phyloP scores from a whole-genome alignment of 345 rosid species.

The Erysimum cheiranthoides region DNA sequence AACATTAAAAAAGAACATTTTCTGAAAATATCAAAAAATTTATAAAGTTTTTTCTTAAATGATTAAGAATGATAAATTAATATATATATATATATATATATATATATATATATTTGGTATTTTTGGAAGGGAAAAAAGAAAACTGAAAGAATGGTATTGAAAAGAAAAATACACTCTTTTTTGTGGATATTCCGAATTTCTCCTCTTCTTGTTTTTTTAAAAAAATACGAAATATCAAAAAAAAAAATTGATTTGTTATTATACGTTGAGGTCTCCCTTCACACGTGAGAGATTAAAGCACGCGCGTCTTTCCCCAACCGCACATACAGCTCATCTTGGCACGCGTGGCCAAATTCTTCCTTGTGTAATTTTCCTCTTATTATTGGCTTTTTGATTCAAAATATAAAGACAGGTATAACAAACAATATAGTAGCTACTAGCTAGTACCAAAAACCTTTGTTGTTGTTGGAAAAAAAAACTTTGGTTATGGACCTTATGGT shows the following conservation, averaged over 20 bases:
- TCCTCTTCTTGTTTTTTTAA: no score
- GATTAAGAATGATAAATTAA: no score
- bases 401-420: background rate
- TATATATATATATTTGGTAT: no score
- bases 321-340: slow-evolving; percentile 55
- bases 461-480: background rate
- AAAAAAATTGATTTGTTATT: background rate
- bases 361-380: slow-evolving; percentile 11
- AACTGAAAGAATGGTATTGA: no score
- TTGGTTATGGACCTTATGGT: slow-evolving; percentile 3
- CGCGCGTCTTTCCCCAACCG: slow-evolving; percentile 49
- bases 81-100: no score
- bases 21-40: no score
- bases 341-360: slow-evolving; percentile 62
- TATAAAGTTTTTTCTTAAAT: no score
- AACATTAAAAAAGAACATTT: no score
- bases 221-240: no score
- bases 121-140: no score
- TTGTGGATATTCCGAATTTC: no score
- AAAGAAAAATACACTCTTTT: no score
- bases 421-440: background rate
- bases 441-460: slow-evolving; percentile 3
- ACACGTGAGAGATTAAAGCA: slow-evolving; percentile 69
- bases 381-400: background rate
- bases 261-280: slow-evolving; percentile 42